These are phyloP conservation scores for Scedosporium apiospermum DNA, from an alignment of 2,329 filamentous ascomycete genomes.

Conservation along the genomic window DNA sequence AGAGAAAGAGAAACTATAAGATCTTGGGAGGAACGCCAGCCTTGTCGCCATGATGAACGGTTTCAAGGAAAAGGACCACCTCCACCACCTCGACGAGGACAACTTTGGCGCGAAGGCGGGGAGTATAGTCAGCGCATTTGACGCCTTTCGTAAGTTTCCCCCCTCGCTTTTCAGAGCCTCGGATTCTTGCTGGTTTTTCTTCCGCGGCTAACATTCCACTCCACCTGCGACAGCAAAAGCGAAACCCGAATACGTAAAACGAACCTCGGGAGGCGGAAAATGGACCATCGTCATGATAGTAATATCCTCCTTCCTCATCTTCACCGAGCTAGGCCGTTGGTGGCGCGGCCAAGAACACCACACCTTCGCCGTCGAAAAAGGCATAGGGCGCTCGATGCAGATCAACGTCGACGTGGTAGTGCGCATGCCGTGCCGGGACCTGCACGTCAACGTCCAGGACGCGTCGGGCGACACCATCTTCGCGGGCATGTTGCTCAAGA, in stretches of 20 bases:
- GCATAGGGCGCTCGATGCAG: conserved; percentile 76
- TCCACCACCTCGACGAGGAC: conserved; percentile 59
- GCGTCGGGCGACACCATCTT: conserved; percentile 86
- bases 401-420: conserved; percentile 95
- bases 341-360: conserved; percentile 77
- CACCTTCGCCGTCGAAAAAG: conserved; percentile 89
- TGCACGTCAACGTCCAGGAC: conserved; percentile 97
- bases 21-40: neutral
- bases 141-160: conserved; percentile 75
- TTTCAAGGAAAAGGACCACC: conserved; percentile 52
- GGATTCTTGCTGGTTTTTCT: too few species aligned
- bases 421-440: conserved; percentile 73
- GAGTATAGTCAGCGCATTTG: conserved; percentile 73
- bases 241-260: conserved; percentile 83
- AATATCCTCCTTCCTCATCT: conserved; percentile 65
- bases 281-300: conserved; percentile 80
- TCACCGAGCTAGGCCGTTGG: conserved; percentile 73
- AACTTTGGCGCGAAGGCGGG: conserved; percentile 62
- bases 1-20: neutral
- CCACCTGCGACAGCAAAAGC: conserved; percentile 62
- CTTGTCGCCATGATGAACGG: conserved; percentile 56
- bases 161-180: neutral
- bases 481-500: conserved; percentile 62
- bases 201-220: neutral
- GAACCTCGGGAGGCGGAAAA: conserved; percentile 78